Evolutionary conservation across 2,329 filamentous ascomycete species (phyloP).

Genomic region (Macroventuria anomochaeta): DNA sequence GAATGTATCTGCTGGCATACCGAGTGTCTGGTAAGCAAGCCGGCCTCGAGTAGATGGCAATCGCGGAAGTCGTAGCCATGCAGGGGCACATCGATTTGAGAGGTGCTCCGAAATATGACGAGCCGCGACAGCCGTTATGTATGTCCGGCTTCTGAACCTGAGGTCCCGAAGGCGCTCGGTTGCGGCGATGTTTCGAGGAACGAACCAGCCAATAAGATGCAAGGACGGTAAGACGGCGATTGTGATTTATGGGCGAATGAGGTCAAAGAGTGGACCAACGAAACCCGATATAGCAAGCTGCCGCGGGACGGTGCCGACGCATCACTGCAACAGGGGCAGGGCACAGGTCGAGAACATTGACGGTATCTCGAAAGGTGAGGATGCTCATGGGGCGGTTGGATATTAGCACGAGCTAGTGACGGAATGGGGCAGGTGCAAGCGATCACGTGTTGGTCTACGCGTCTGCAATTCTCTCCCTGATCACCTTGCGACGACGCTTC

Average conservation of each 20-base stretch:
- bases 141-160: neutral
- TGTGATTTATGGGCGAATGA: neutral
- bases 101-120: neutral
- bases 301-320: neutral
- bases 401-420: neutral
- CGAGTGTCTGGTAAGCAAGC: neutral
- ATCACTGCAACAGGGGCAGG: neutral
- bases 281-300: neutral
- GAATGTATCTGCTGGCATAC: neutral
- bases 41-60: neutral
- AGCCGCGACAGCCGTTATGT: constrained; percentile 2
- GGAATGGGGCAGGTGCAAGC: neutral
- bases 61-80: neutral
- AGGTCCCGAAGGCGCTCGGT: neutral
- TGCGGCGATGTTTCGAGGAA: neutral
- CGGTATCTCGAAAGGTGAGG: neutral
- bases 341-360: constrained; percentile 8
- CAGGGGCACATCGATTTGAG: neutral
- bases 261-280: neutral
- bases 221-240: neutral
- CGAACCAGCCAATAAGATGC: constrained; percentile 5
- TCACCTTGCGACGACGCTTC: neutral
- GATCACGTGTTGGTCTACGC: constrained; percentile 4
- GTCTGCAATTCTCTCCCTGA: neutral
- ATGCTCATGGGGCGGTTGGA: neutral